Evolutionary conservation across 768 basidiomycete genomes (phyloP).

Genomic region (Harrya chromipes): DNA sequence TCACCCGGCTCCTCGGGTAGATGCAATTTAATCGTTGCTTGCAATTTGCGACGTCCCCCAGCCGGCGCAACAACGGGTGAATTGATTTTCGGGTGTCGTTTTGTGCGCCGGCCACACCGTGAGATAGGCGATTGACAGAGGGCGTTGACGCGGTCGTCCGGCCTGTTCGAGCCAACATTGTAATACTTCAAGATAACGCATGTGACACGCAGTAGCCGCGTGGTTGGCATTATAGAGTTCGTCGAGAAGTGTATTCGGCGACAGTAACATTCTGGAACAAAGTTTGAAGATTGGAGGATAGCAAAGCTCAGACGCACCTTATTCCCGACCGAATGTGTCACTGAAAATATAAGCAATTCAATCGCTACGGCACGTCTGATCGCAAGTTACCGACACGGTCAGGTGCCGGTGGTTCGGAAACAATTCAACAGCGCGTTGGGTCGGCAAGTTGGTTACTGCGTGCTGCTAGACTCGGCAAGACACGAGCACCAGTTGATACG

Average conservation of each 20-base stretch:
- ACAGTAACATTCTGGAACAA: slow-evolving; percentile 13
- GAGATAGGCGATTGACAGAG: slow-evolving; percentile 8
- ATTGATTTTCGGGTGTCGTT: background rate
- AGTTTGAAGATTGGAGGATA: slow-evolving; percentile 16
- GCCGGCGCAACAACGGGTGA: too few species aligned
- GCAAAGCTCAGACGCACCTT: slow-evolving; percentile 19
- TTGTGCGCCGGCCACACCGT: slow-evolving; percentile 14
- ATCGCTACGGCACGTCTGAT: slow-evolving; percentile 18
- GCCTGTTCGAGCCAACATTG: too few species aligned
- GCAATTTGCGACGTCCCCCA: too few species aligned
- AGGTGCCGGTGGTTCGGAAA: slow-evolving; percentile 1
- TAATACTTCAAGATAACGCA: background rate
- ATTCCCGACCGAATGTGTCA: slow-evolving; percentile 20
- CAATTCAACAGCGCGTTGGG: background rate
- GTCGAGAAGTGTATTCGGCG: background rate
- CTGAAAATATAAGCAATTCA: slow-evolving; percentile 25
- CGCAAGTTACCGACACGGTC: slow-evolving; percentile 10
- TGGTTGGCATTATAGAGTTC: slow-evolving; percentile 2
- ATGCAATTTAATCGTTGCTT: slow-evolving; percentile 8
- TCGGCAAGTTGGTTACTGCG: background rate
- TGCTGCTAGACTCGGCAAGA: background rate
- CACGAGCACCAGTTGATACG: background rate
- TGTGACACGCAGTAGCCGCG: slow-evolving; percentile 12
- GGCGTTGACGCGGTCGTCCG: too few species aligned
- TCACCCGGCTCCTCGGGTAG: background rate